Conservation (phyloP, 2,329 filamentous ascomycete species). For the Colletotrichum sp. region DNA sequence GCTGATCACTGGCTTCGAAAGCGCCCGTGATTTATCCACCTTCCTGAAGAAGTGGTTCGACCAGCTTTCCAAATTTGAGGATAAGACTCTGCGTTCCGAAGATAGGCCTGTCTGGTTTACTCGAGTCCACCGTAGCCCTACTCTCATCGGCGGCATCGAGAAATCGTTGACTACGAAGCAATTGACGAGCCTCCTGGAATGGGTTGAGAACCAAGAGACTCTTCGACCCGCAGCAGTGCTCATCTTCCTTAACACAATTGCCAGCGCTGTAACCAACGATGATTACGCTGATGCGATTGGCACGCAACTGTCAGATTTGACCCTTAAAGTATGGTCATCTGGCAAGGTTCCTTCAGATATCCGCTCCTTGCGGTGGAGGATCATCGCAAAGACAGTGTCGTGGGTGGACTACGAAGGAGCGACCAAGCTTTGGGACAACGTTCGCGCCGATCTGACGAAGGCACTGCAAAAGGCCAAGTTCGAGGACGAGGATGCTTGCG, state of each 20-base stretch:
- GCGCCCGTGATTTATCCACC: slow-evolving; percentile 45
- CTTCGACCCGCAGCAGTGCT: slow-evolving; percentile 37
- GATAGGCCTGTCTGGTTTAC: slow-evolving; percentile 30
- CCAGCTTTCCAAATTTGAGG: slow-evolving; percentile 41
- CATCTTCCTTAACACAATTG: slow-evolving; percentile 47
- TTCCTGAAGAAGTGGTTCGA: slow-evolving; percentile 54
- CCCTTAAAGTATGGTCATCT: slow-evolving; percentile 27
- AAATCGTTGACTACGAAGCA: slow-evolving; percentile 50
- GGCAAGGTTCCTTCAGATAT: slow-evolving; percentile 32
- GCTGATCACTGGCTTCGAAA: slow-evolving; percentile 49
- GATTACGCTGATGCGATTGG: slow-evolving; percentile 47
- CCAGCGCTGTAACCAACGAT: slow-evolving; percentile 45
- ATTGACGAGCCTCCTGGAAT: slow-evolving; percentile 46
- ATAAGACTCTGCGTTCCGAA: slow-evolving; percentile 3
- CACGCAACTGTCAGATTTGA: slow-evolving; percentile 40
- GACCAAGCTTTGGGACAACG: slow-evolving; percentile 34
- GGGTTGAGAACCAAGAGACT: slow-evolving; percentile 39
- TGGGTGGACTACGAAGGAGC: slow-evolving; percentile 37
- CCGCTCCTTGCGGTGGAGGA: slow-evolving; percentile 45
- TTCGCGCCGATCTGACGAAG: slow-evolving; percentile 36
- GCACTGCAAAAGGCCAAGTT: slow-evolving; percentile 36
- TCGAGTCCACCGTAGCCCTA: slow-evolving; percentile 6
- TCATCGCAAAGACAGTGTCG: slow-evolving; percentile 37
- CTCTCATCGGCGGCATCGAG: slow-evolving; percentile 35
- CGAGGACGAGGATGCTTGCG: slow-evolving; percentile 38